These are phyloP conservation scores for Coemansia sp. DNA, from an alignment of 192 early-diverging fungal genomes.

Conservation along the genomic window DNA sequence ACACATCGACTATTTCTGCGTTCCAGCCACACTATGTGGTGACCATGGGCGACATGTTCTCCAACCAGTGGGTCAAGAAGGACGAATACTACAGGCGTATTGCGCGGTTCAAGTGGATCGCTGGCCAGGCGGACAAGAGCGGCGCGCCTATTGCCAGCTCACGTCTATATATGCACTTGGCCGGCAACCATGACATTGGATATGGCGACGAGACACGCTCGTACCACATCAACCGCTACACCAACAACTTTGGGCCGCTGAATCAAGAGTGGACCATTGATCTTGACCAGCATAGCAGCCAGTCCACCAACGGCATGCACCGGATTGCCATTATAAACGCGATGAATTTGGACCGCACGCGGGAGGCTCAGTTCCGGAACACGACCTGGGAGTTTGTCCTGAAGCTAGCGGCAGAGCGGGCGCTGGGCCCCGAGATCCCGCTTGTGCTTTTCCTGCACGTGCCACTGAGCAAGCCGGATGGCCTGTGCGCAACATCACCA, in stretches of 20 bases:
- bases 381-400: conserved; percentile 58
- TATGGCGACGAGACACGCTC: conserved; percentile 57
- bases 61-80: conserved; percentile 59
- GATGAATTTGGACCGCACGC: conserved; percentile 44
- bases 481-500: conserved; percentile 53
- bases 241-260: conserved; percentile 54
- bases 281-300: neutral
- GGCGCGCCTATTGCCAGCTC: neutral
- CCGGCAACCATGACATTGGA: conserved; percentile 68
- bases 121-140: conserved; percentile 24
- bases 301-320: conserved; percentile 4
- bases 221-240: conserved; percentile 52
- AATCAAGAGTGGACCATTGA: conserved; percentile 40
- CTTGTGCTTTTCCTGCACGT: conserved; percentile 59
- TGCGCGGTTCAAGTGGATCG: conserved; percentile 56
- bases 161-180: conserved; percentile 48
- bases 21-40: conserved; percentile 52
- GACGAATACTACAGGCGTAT: conserved; percentile 56
- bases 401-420: conserved; percentile 25
- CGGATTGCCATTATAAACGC: conserved; percentile 45
- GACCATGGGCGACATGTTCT: conserved; percentile 65
- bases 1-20: conserved; percentile 50
- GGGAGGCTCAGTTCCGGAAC: conserved; percentile 40
- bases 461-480: conserved; percentile 56
- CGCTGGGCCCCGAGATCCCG: conserved; percentile 29